Percentiles rank a stretch among this genome's conserved stretches.
Conservation (phyloP, 768 basidiomycete species). For the Suillus luteus region DNA sequence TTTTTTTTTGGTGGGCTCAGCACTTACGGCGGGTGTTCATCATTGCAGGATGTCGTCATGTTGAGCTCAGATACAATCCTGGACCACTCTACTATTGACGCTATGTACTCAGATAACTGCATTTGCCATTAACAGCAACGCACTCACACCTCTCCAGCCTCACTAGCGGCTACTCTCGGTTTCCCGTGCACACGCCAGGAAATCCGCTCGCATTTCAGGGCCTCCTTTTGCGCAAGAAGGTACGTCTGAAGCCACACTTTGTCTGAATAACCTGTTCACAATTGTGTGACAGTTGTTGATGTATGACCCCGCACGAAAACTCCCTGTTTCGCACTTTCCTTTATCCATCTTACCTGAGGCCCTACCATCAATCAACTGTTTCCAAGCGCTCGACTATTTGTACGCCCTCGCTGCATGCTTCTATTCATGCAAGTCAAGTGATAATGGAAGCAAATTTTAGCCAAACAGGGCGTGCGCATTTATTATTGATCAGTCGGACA, state of each 20-base stretch:
- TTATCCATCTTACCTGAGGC: slow-evolving; percentile 91
- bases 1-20: slow-evolving; percentile 25
- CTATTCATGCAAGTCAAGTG: not conserved
- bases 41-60: slow-evolving; percentile 73
- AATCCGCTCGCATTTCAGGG: slow-evolving; percentile 75
- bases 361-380: slow-evolving; percentile 83
- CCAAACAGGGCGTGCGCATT: slow-evolving; percentile 93
- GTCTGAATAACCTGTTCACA: slow-evolving; percentile 14
- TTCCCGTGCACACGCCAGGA: slow-evolving; percentile 81
- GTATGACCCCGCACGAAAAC: slow-evolving; percentile 80
- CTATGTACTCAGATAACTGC: slow-evolving; percentile 49
- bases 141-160: slow-evolving; percentile 41
- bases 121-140: slow-evolving; percentile 5
- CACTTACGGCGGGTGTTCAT: slow-evolving; percentile 47
- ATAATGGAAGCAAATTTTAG: slow-evolving; percentile 36
- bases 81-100: slow-evolving; percentile 77
- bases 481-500: slow-evolving; percentile 82
- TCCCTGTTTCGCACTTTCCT: slow-evolving; percentile 72
- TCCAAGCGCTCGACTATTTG: slow-evolving; percentile 95
- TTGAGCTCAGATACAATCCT: slow-evolving; percentile 76
- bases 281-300: slow-evolving; percentile 67
- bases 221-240: slow-evolving; percentile 82
- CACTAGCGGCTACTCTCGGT: slow-evolving; percentile 84
- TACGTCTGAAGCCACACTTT: slow-evolving; percentile 27
- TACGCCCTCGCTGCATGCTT: slow-evolving; percentile 33